These are phyloP conservation scores for Candida railenensis DNA, from an alignment of 805 yeast genomes.

Conservation along the genomic window DNA sequence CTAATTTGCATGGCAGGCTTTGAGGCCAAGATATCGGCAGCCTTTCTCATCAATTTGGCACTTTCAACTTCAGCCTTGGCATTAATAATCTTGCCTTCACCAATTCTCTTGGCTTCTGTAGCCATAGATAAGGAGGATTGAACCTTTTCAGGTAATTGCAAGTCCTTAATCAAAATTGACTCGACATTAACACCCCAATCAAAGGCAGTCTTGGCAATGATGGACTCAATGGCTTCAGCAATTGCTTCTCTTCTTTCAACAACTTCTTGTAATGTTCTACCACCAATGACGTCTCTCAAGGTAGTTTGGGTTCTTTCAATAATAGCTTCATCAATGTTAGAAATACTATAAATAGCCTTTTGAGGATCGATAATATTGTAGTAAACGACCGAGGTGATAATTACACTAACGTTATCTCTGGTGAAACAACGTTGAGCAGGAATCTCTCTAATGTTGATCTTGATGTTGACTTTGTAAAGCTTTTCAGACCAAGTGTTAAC, in stretches of 20 bases:
- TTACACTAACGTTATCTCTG: constrained; percentile 63
- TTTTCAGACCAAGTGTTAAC: constrained; percentile 66
- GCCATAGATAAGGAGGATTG: constrained; percentile 67
- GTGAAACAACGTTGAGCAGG: constrained; percentile 71
- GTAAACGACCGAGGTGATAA: constrained; percentile 65
- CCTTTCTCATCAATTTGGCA: constrained; percentile 75
- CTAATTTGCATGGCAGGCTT: constrained; percentile 79
- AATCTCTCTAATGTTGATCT: constrained; percentile 59
- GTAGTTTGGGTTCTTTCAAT: constrained; percentile 72
- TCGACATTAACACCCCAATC: constrained; percentile 74
- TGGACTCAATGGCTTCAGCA: constrained; percentile 60
- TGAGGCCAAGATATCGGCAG: constrained; percentile 72
- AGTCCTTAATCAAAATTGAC: constrained; percentile 66
- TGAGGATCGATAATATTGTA: constrained; percentile 68
- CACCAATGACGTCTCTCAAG: constrained; percentile 68
- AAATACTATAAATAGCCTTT: constrained; percentile 59
- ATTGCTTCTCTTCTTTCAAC: constrained; percentile 72
- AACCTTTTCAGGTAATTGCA: constrained; percentile 52
- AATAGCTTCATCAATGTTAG: constrained; percentile 53
- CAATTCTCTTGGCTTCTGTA: constrained; percentile 72
- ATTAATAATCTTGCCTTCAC: constrained; percentile 72
- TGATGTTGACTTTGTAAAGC: constrained; percentile 49
- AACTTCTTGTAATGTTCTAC: constrained; percentile 64
- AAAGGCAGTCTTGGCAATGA: constrained; percentile 59
- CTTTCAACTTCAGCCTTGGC: constrained; percentile 76